These are phyloP conservation scores for Verticillium tricorpus DNA, from an alignment of 2,329 filamentous ascomycete genomes.

Conservation along the genomic window DNA sequence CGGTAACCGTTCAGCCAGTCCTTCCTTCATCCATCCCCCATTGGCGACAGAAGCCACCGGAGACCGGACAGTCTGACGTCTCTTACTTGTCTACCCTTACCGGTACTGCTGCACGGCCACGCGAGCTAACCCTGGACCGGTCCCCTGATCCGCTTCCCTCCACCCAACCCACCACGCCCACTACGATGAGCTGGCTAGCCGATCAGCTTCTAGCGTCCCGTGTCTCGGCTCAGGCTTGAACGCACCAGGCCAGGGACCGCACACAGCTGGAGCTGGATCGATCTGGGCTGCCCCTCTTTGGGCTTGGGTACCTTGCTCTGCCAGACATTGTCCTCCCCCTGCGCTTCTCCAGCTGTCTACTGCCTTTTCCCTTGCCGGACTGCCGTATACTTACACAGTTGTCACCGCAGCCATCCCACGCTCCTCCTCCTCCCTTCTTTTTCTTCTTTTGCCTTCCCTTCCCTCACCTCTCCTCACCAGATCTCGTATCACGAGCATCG, in stretches of 20 bases:
- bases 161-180: neutral
- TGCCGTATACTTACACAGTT: neutral
- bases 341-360: neutral
- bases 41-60: neutral
- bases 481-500: constrained; percentile 6
- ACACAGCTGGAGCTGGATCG: neutral
- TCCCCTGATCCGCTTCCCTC: neutral
- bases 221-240: neutral
- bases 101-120: neutral
- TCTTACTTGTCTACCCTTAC: neutral
- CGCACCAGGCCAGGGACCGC: neutral
- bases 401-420: neutral
- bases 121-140: neutral
- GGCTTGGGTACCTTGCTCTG: neutral
- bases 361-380: neutral
- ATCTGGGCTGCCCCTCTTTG: neutral
- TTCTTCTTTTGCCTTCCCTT: neutral
- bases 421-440: neutral
- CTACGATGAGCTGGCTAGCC: neutral
- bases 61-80: neutral
- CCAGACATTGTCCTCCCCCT: neutral
- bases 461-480: neutral
- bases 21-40: neutral
- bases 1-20: neutral
- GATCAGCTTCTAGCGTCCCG: neutral